Conservation (phyloP, 148 eudicot species). For the Rhododendron kiyosumense region DNA sequence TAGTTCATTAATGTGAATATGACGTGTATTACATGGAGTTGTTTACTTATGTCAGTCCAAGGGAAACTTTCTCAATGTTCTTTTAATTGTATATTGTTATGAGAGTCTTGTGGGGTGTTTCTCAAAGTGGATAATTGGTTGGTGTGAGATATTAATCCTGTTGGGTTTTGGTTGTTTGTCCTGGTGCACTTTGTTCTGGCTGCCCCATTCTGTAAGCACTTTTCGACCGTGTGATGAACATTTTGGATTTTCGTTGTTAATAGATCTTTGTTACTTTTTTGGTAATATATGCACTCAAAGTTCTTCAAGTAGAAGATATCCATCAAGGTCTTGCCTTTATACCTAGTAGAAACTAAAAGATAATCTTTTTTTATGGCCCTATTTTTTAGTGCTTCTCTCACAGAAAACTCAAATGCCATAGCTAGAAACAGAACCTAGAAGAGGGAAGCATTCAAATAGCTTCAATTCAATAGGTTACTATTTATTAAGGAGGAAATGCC, state of each 20-base stretch:
- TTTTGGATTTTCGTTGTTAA: not conserved
- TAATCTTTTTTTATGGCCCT: not conserved
- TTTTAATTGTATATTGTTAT: not conserved
- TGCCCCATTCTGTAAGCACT: not conserved
- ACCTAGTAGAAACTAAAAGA: not conserved
- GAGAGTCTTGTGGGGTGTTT: not conserved
- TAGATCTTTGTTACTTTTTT: not conserved
- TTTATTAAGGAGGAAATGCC: too few species aligned
- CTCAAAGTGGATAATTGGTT: not conserved
- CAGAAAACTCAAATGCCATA: not conserved
- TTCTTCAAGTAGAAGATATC: not conserved
- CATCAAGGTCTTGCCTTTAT: too few species aligned
- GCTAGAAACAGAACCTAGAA: constrained; percentile 3
- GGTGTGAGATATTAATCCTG: not conserved
- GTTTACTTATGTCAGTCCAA: not conserved
- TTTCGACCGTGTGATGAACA: not conserved
- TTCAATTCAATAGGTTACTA: too few species aligned
- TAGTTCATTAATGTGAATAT: not conserved
- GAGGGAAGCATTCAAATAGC: not conserved
- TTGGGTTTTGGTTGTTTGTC: not conserved
- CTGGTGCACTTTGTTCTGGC: not conserved
- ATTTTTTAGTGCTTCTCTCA: not conserved
- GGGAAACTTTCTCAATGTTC: not conserved
- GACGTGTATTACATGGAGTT: not conserved
- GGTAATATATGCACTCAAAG: not conserved